Conservation (phyloP, 306 rosid genomes). For the Cucurbita argyrosperma region DNA sequence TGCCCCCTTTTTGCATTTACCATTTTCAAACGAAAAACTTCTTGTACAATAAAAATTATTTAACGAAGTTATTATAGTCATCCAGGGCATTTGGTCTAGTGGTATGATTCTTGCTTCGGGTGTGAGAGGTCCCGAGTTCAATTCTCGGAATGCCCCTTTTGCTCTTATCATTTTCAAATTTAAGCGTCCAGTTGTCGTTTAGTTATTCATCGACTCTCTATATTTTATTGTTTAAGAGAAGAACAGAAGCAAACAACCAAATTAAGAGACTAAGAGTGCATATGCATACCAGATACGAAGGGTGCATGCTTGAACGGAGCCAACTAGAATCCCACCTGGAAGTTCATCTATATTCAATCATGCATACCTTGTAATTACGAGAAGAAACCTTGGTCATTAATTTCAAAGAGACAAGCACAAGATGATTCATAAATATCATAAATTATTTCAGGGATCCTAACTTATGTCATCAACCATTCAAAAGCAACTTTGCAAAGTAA, state of each 20-base stretch:
- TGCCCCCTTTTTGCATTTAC: not conserved
- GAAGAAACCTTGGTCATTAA: not conserved
- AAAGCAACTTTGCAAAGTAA: not conserved
- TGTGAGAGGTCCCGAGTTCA: not conserved
- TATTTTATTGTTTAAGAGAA: not conserved
- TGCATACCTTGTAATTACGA: not conserved
- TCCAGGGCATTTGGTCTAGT: not conserved
- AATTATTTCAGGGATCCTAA: not conserved
- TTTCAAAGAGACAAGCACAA: not conserved
- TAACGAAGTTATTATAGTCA: not conserved
- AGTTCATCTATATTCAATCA: not conserved
- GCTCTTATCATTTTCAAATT: not conserved
- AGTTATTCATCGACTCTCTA: not conserved
- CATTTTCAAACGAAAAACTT: too few species aligned
- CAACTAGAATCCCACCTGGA: not conserved
- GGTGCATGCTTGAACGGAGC: not conserved
- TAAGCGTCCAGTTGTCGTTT: not conserved
- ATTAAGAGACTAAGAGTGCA: not conserved
- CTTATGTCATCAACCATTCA: not conserved
- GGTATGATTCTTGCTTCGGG: slow-evolving; percentile 1
- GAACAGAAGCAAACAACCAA: not conserved
- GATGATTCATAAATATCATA: not conserved
- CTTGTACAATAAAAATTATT: not conserved
- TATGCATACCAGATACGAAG: not conserved
- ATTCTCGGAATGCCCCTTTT: not conserved